Base-by-base conservation (phyloP, 305 asterid species). In the Fraxinus ornus region DNA sequence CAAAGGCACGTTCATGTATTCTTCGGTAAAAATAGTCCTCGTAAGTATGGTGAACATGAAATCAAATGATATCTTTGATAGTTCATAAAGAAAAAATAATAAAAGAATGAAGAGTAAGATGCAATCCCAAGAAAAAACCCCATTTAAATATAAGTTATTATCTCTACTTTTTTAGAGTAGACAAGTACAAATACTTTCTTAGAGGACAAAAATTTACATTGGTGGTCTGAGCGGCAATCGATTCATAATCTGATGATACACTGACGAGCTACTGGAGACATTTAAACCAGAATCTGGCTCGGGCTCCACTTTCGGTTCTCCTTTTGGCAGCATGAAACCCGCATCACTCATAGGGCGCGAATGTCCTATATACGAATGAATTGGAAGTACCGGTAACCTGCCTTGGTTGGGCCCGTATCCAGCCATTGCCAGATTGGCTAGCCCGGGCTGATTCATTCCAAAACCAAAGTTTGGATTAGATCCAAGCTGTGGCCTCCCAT, bases 141-240 rank as follows among this genome's bases (percentile, higher is more conserved):
- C 41, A 70, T 28, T 70, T 5, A 52, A 52, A 52, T 52, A 52
- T 52, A n/a, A 52, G 64, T 52, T 52, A 52, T 52, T 6, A 0
- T 52, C 22, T 52, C 24, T 52, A 17, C 64, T 52, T 52, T 52
- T 52, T 52, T 5, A 52, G 64, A n/a, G 64, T 52, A 17, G 64
- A 64, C 35, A 0, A 21, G 15, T 28, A 66, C 32, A 80, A 47
- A 76, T 77, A 73, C 73, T 68, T 68, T 68, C 37, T 68, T 26
- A 13, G 77, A 85, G 85, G 85, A 78, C 9, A 64, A 55, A 78
- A 81, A 87, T 87, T 87, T 91, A 94, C 93, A 91, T 91, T 71
- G 90, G 89, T 64, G 91, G 95, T 87, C 95, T 93, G 39, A 87
- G 94, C 26, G 95, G 93, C 89, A 93, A 80, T 85, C 95, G 86